phyloP scores from a whole-genome alignment of 352 stramenopile genomes.

The Pythium brassicae region DNA sequence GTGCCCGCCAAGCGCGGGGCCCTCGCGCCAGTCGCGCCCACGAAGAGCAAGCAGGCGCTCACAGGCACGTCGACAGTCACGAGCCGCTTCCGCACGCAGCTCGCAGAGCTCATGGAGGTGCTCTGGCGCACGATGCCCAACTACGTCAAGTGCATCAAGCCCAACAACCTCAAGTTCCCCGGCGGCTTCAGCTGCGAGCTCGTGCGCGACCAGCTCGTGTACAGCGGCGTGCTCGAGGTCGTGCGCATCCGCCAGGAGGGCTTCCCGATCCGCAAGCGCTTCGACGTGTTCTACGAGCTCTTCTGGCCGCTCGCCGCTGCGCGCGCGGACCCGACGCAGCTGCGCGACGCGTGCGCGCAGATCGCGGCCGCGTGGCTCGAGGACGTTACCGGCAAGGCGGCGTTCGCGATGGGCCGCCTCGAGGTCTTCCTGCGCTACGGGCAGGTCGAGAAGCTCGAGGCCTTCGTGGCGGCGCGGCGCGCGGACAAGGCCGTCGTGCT shows the following conservation, averaged over 20 bases:
- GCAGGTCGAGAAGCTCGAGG: constrained; percentile 69
- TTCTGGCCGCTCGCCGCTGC: constrained; percentile 52
- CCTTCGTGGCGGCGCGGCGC: constrained; percentile 32
- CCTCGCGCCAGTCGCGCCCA: constrained; percentile 3
- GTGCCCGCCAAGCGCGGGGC: constrained; percentile 12
- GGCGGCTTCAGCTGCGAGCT: constrained; percentile 85
- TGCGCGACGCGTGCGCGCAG: constrained; percentile 34
- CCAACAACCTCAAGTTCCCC: constrained; percentile 91
- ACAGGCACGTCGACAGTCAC: constrained; percentile 65
- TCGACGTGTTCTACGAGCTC: constrained; percentile 68
- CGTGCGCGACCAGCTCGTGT: constrained; percentile 89
- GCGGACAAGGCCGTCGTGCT: constrained; percentile 42
- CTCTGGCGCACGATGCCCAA: constrained; percentile 86
- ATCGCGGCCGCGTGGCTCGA: constrained; percentile 54
- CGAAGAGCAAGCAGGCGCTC: constrained; percentile 39
- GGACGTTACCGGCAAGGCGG: constrained; percentile 22
- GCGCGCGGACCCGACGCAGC: constrained; percentile 16
- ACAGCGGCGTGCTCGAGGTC: constrained; percentile 91
- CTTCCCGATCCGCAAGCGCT: constrained; percentile 84
- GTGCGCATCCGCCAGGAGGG: constrained; percentile 90
- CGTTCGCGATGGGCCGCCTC: constrained; percentile 63
- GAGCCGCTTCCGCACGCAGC: constrained; percentile 73
- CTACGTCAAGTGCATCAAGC: constrained; percentile 95
- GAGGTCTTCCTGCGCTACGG: constrained; percentile 80
- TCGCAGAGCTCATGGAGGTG: constrained; percentile 79